These are phyloP conservation scores for Cylindrotheca fusiformis DNA, from an alignment of 108 stramenopile species.

Conservation along the genomic window DNA sequence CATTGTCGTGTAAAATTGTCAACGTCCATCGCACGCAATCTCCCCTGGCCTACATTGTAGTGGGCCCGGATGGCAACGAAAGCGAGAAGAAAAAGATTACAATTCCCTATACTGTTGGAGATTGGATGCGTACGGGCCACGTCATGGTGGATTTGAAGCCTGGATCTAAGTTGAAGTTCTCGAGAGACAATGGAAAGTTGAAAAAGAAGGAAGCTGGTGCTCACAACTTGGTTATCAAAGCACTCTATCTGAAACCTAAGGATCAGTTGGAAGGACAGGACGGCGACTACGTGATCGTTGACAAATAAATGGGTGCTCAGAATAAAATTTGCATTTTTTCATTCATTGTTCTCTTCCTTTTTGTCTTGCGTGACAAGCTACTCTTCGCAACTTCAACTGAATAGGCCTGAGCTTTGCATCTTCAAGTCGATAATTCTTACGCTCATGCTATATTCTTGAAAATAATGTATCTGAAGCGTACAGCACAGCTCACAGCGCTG, in stretches of 20 bases:
- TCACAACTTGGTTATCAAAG: neutral
- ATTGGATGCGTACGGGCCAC: constrained; percentile 15
- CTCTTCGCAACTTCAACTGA: too few species aligned
- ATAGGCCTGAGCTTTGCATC: too few species aligned
- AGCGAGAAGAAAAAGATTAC: neutral
- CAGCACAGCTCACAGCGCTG: too few species aligned
- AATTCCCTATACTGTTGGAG: constrained; percentile 34
- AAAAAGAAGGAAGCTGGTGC: neutral
- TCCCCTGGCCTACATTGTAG: constrained; percentile 11
- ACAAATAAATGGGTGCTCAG: too few species aligned
- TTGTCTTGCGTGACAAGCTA: too few species aligned
- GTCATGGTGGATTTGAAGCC: constrained; percentile 12
- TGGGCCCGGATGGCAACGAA: neutral
- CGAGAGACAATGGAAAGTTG: constrained; percentile 5
- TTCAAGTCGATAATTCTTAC: too few species aligned
- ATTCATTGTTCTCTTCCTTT: too few species aligned
- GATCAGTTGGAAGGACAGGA: too few species aligned
- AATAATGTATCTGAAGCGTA: too few species aligned
- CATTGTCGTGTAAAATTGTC: constrained; percentile 16
- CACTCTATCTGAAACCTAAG: neutral
- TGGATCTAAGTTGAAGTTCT: constrained; percentile 9
- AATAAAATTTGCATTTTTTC: too few species aligned
- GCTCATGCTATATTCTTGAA: too few species aligned
- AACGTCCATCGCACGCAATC: constrained; percentile 28
- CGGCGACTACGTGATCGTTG: too few species aligned